Percentiles rank a stretch among this genome's conserved stretches.
phyloP scores from a whole-genome alignment of 345 rosid species.

The Lepidium africanum region DNA sequence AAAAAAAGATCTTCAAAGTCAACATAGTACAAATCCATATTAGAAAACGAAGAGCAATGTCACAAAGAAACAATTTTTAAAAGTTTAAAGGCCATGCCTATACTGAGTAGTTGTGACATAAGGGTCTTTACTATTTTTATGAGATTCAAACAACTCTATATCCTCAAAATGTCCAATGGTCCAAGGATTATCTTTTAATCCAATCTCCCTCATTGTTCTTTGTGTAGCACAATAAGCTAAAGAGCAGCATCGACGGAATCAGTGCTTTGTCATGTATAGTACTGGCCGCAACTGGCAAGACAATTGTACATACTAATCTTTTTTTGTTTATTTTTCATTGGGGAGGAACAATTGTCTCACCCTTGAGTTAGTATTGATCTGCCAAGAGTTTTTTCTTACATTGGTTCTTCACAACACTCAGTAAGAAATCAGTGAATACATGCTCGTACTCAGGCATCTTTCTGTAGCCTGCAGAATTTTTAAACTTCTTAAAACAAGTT shows the following conservation, averaged over 20 bases:
- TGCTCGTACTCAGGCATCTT: conserved; percentile 84
- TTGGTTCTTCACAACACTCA: conserved; percentile 50
- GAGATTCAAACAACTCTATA: neutral
- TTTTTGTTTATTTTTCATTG: neutral
- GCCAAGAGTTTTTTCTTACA: conserved; percentile 30
- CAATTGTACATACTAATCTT: neutral
- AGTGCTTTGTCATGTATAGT: neutral
- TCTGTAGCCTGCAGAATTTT: conserved; percentile 51
- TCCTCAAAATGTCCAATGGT: neutral
- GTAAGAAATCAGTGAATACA: conserved; percentile 64
- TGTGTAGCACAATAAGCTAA: neutral
- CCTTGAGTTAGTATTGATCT: neutral
- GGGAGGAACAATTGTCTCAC: neutral
- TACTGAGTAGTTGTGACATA: neutral
- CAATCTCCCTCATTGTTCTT: neutral
- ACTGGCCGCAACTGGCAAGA: neutral
- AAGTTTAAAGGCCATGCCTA: neutral
- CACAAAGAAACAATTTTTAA: neutral
- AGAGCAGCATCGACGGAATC: neutral
- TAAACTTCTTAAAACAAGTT: neutral
- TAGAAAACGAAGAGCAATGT: neutral
- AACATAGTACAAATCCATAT: neutral
- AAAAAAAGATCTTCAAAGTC: neutral
- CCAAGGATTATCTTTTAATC: neutral
- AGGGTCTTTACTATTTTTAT: neutral